Base-by-base conservation (phyloP, 192 early-diverging fungal genomes). In the Coemansia asiatica region DNA sequence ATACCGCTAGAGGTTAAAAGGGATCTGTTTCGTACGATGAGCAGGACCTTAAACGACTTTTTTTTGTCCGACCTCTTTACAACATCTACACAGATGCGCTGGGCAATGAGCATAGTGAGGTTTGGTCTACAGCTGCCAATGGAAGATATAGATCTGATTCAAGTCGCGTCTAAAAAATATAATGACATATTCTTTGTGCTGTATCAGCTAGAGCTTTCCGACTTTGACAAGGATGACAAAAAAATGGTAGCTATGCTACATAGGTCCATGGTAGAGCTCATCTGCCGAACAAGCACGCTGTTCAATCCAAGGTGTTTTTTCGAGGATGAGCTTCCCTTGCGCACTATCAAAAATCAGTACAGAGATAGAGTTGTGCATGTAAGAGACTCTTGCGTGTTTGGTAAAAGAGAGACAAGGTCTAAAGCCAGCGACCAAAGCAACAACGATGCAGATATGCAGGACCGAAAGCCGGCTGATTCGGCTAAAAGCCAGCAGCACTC, bases 301-400 rank as follows among this genome's bases (percentile, higher is more conserved):
- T 81, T 81, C 53, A 81, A 81, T 26, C 79, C 79, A 0, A 62
- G 73, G 22, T 56, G 63, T 29, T 81, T 81, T n/a, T 81, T 81
- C 44, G 66, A 66, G 16, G 60, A 60, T 44, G 69, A 81, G 59
- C 55, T 81, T 35, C 79, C 79, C 4, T 48, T 35, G n/a, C 61
- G 66, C 40, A 38, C 36, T 1, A 6, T 74, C n/a, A 33, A 36
- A 0, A 56, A 61, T 8, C 72, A 63, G 50, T 63, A 49, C 19
- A 67, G 40, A 26, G 44, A 54, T n/a, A 16, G 28, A 4, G 23
- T 56, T 5, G 29, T 44, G 22, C 21, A 49, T 13, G 54, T 51
- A 19, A 5, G 29, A n/a, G 71, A 79, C 50, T 74, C 76, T 15
- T 46, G 58, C 50, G 8, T 74, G 21, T 10, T 66, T 21, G 6